phyloP scores from a whole-genome alignment of 768 basidiomycete genomes.

The Erythrobasidium yunnanense region DNA sequence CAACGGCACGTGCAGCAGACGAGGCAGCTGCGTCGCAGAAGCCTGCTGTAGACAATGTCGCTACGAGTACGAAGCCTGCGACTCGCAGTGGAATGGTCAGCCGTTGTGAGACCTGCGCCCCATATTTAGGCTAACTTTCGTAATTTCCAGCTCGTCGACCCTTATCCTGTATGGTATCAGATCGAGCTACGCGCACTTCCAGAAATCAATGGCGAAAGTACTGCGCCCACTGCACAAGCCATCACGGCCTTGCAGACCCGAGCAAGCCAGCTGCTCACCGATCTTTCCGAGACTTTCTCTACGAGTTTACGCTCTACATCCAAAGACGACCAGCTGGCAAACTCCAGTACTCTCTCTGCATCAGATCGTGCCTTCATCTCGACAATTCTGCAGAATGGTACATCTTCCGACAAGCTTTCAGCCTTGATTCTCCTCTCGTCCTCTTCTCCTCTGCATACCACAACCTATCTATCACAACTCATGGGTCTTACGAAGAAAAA shows the following conservation, averaged over 20 bases:
- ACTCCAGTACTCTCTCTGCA: constrained; percentile 40
- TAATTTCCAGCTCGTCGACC: constrained; percentile 23
- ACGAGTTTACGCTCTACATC: constrained; percentile 3
- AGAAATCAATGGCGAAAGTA: background rate
- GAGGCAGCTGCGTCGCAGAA: background rate
- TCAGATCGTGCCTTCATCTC: constrained; percentile 72
- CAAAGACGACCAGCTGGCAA: constrained; percentile 8
- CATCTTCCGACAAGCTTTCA: constrained; percentile 79
- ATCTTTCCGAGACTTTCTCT: constrained; percentile 20
- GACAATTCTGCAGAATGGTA: constrained; percentile 75
- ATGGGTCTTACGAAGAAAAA: constrained; percentile 44
- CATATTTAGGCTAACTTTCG: background rate
- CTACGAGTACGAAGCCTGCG: background rate
- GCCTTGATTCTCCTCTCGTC: constrained; percentile 82
- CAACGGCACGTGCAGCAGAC: background rate
- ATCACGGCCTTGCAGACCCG: constrained; percentile 1
- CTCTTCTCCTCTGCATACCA: constrained; percentile 34
- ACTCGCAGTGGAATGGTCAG: constrained; percentile 23
- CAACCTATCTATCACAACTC: constrained; percentile 34
- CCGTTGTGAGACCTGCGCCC: background rate
- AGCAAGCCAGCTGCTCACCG: constrained; percentile 15
- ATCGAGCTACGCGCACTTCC: constrained; percentile 22
- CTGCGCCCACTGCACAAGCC: constrained; percentile 14
- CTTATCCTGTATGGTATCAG: constrained; percentile 25
- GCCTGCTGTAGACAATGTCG: background rate